phyloP scores from a whole-genome alignment of 164 flowering plant genomes.

The Stephania yunnanensis region DNA sequence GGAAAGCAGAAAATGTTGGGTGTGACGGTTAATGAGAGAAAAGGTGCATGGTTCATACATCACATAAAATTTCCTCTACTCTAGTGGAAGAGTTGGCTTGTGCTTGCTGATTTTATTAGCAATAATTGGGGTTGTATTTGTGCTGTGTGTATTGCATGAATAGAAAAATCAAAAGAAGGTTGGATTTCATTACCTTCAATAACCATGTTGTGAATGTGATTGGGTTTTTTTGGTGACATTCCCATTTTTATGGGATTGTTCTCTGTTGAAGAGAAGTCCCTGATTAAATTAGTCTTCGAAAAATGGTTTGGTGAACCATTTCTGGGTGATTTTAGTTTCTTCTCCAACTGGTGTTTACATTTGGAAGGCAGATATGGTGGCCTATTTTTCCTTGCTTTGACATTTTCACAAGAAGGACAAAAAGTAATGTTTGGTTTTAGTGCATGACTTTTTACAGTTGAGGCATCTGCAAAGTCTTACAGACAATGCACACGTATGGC shows the following conservation, averaged over 20 bases:
- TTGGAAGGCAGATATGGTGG: too few relatives aligned
- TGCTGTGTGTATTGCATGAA: too few relatives aligned
- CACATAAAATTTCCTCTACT: background rate
- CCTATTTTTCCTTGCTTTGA: background rate
- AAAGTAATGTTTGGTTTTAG: background rate
- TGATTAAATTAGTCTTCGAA: background rate
- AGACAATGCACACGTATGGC: too few relatives aligned
- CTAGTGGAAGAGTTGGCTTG: background rate
- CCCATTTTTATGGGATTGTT: too few relatives aligned
- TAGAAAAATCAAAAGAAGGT: too few relatives aligned
- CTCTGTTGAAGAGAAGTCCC: background rate
- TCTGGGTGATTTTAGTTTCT: background rate
- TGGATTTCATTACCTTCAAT: background rate
- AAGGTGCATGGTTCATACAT: background rate
- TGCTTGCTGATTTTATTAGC: background rate
- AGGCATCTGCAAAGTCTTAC: too few relatives aligned
- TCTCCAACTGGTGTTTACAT: background rate
- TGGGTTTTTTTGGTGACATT: too few relatives aligned
- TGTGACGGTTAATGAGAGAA: slow-evolving; percentile 4
- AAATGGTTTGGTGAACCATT: background rate
- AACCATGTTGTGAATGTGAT: background rate
- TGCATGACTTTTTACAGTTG: background rate
- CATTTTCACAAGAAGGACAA: background rate
- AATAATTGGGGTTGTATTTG: background rate
- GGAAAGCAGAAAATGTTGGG: slow-evolving; percentile 2